A percentile compares a stretch with the other conserved stretches of the same genome.
Evolutionary conservation across 192 early-diverging fungal species (phyloP).

Genomic region (Umbelopsis sp.): DNA sequence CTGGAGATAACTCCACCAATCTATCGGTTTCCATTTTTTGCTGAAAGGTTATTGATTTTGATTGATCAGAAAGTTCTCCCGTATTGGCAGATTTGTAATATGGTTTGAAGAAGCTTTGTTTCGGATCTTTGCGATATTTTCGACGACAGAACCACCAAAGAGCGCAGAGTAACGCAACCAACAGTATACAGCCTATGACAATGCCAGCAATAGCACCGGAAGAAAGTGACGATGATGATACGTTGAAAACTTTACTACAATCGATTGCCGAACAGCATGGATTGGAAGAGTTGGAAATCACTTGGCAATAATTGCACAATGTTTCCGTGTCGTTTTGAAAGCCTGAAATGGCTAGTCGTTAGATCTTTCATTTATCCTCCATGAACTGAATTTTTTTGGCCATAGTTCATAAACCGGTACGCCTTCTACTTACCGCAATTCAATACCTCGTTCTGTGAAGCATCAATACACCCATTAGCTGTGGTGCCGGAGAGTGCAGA

Average conservation of each 20-base stretch:
- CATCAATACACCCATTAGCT: not conserved
- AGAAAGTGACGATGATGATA: not conserved
- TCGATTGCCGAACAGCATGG: slow-evolving; percentile 18
- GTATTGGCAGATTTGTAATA: not conserved
- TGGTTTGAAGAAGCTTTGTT: not conserved
- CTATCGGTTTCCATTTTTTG: not conserved
- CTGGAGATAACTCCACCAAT: not conserved
- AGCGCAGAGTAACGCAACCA: not conserved
- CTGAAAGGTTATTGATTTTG: not conserved
- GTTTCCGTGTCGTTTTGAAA: slow-evolving; percentile 24
- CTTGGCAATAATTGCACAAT: slow-evolving; percentile 26
- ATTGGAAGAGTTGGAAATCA: not conserved
- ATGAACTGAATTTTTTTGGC: no score
- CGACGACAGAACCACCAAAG: not conserved
- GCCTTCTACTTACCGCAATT: not conserved
- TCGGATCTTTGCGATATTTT: not conserved
- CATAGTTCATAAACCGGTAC: no score
- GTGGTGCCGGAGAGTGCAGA: not conserved
- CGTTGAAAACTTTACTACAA: slow-evolving; percentile 1
- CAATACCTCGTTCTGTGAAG: not conserved
- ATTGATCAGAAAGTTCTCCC: not conserved
- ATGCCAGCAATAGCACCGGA: slow-evolving; percentile 6
- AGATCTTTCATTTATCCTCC: no score
- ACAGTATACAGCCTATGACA: not conserved
- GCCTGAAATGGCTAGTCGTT: slow-evolving; percentile 8